Base-by-base conservation (phyloP, 2,329 filamentous ascomycete genomes). In the Sphaceloma murrayae region DNA sequence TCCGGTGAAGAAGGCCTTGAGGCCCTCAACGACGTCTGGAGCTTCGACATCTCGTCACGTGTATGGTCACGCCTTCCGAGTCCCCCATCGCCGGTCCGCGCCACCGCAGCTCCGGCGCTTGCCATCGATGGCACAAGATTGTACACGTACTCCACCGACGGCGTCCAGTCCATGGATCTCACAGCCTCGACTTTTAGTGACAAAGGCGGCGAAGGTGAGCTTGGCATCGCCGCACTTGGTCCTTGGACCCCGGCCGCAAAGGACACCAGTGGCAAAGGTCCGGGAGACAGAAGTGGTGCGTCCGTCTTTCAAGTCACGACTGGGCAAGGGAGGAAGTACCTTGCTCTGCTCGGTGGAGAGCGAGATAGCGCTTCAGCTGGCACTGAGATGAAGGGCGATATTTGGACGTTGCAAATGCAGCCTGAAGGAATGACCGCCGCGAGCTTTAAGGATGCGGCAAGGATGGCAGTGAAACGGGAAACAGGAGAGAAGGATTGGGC, bases 381-480 rank as follows among this genome's bases (percentile, higher is more conserved):
- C 7, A 40, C 39, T 1, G 44, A 46, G 11, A 54, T 51, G 6
- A 55, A 52, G n/a, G 43, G 32, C 56, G 72, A 74, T 48, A 62
- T 75, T 3, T 75, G 71, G 71, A 63, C 69, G 1, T 63, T 74
- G 46, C 72, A 75, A 53, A 58, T 76, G 3, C 65, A 68, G 2
- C 62, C 70, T 0, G 64, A 67, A 21, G 61, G 61, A 2, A 60
- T 64, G 24, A 69, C 62, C 9, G 65, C 67, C 0, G 71, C 73
- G 5, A 63, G 63, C 9, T 58, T 67, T 19, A 75, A 75, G 54
- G 72, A 75, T 50, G 58, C 60, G 7, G 67, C 72, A 19, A 61
- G 70, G 3, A 55, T 63, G 11, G 62, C 60, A 40, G 51, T 75
- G 10, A 65, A 63, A 21, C 57, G 59, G 16, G 63, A 68, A 5